A percentile compares a stretch with the other conserved stretches of the same genome.
Conservation (phyloP, 2,329 filamentous ascomycete species). For the Aspergillus tubingensis region DNA sequence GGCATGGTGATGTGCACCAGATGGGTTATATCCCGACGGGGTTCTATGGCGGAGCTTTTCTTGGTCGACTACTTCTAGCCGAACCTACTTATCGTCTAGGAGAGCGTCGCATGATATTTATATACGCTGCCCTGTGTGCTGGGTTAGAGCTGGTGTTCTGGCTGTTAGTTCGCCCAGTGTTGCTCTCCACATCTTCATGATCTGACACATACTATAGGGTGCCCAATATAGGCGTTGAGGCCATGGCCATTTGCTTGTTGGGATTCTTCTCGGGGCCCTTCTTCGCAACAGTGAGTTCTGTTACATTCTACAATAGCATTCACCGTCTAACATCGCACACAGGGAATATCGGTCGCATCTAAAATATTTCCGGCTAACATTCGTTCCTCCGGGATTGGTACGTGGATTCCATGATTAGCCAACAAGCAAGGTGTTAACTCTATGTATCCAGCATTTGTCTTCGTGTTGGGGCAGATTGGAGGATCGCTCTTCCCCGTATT, state of each 20-base stretch:
- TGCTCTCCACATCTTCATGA: no score
- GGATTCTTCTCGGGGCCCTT: slow-evolving; percentile 62
- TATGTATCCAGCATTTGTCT: slow-evolving; percentile 46
- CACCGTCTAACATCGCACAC: not conserved
- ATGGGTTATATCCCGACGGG: slow-evolving; percentile 66
- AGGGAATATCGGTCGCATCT: slow-evolving; percentile 53
- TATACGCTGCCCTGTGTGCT: slow-evolving; percentile 56
- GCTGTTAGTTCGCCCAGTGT: slow-evolving; percentile 39
- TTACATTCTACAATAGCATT: not conserved
- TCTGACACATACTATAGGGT: slow-evolving; percentile 36
- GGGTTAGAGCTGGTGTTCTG: slow-evolving; percentile 62
- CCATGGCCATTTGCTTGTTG: slow-evolving; percentile 56
- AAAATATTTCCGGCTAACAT: slow-evolving; percentile 54
- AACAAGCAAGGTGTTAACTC: no score
- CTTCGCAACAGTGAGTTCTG: slow-evolving; percentile 54
- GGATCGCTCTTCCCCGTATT: slow-evolving; percentile 59
- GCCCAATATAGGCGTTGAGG: slow-evolving; percentile 51
- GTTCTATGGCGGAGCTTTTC: slow-evolving; percentile 59
- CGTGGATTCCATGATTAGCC: not conserved
- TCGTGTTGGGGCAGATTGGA: slow-evolving; percentile 59
- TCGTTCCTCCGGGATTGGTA: slow-evolving; percentile 51
- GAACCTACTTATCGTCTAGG: slow-evolving; percentile 63
- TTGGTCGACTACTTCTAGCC: slow-evolving; percentile 59
- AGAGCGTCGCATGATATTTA: slow-evolving; percentile 58
- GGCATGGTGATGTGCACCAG: slow-evolving; percentile 56